Evolutionary conservation across 495 filamentous ascomycete species (phyloP).

Genomic region (Cenococcum geophilum): DNA sequence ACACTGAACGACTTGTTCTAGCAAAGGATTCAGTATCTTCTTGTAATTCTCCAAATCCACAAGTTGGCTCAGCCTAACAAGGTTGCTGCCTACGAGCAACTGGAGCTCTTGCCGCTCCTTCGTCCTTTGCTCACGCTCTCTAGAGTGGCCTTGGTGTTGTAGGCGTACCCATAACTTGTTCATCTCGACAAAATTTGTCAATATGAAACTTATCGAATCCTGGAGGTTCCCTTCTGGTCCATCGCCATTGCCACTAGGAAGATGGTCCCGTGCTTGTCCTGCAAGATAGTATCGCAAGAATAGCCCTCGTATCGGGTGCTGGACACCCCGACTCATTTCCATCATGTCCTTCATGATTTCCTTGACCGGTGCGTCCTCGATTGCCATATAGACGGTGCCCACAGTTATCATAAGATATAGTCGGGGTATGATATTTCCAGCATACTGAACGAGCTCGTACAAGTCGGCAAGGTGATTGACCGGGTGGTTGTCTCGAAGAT

Average conservation of each 20-base stretch:
- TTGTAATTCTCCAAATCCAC: slow-evolving; percentile 93
- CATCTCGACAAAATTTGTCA: slow-evolving; percentile 99
- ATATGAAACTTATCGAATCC: slow-evolving; percentile 92
- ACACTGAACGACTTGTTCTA: slow-evolving; percentile 97
- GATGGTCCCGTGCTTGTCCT: slow-evolving; percentile 82
- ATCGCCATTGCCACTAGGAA: slow-evolving; percentile 75
- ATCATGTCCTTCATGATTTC: slow-evolving; percentile 99
- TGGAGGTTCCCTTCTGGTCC: slow-evolving; percentile 96
- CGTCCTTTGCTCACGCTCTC: slow-evolving; percentile 85
- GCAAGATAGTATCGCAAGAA: slow-evolving; percentile 95
- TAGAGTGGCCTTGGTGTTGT: slow-evolving; percentile 94
- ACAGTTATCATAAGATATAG: slow-evolving; percentile 99
- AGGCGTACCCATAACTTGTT: slow-evolving; percentile 98
- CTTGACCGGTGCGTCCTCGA: slow-evolving; percentile 96
- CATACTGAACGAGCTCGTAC: slow-evolving; percentile 98
- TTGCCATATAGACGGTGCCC: slow-evolving; percentile 97
- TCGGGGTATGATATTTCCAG: slow-evolving; percentile 93
- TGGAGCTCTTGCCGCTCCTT: slow-evolving; percentile 94
- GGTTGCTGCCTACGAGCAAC: slow-evolving; percentile 89
- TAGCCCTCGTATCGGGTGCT: slow-evolving; percentile 89
- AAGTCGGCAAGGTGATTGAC: slow-evolving; percentile 96
- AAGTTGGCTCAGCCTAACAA: slow-evolving; percentile 89
- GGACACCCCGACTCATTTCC: slow-evolving; percentile 98
- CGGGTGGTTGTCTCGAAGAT: slow-evolving; percentile 93
- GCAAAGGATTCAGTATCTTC: slow-evolving; percentile 76